These are phyloP conservation scores for Tetrahymena borealis DNA, from an alignment of 73 alveolate genomes.

Conservation along the genomic window DNA sequence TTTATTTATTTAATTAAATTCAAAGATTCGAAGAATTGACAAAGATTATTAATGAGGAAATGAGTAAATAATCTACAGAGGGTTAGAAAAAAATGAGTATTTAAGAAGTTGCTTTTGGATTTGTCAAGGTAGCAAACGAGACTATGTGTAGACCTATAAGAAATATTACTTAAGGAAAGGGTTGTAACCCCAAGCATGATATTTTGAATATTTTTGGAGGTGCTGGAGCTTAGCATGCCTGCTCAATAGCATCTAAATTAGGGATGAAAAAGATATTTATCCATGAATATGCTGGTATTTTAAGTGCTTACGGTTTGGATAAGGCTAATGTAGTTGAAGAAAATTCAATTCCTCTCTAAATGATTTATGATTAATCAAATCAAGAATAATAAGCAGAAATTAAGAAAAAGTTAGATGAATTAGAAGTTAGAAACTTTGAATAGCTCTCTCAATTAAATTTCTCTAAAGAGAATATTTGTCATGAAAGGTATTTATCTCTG, in stretches of 20 bases:
- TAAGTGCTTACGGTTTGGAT: constrained; percentile 37
- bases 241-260: constrained; percentile 69
- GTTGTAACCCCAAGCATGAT: constrained; percentile 67
- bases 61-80: constrained; percentile 1
- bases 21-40: background rate
- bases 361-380: background rate
- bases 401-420: constrained; percentile 35
- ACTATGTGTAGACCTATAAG: constrained; percentile 87
- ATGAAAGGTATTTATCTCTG: constrained; percentile 42
- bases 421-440: background rate
- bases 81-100: background rate
- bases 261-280: constrained; percentile 65
- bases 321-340: constrained; percentile 4
- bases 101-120: constrained; percentile 67
- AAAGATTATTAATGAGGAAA: background rate
- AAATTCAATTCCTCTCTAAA: background rate
- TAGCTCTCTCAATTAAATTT: background rate
- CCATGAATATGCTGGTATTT: constrained; percentile 55
- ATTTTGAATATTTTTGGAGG: constrained; percentile 79
- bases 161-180: constrained; percentile 69
- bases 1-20: background rate
- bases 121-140: constrained; percentile 85
- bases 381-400: background rate
- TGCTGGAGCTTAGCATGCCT: constrained; percentile 91
- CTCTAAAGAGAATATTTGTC: background rate